Base-by-base conservation (phyloP, 139 green algal genomes). In the Chlamydomonas urium region DNA sequence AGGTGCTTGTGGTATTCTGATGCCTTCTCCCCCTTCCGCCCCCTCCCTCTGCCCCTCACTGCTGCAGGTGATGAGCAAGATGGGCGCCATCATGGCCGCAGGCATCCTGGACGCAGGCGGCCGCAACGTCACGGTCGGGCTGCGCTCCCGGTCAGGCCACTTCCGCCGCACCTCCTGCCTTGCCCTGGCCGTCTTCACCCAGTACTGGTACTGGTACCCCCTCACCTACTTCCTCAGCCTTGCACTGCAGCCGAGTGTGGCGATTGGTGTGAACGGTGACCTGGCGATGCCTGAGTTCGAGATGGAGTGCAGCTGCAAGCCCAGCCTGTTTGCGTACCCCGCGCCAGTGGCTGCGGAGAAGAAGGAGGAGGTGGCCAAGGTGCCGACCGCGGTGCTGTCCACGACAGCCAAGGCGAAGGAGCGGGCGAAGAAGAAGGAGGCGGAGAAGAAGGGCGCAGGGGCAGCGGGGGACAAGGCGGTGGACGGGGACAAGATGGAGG, bases 171-270 rank as follows among this genome's bases (percentile, higher is more conserved):
- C 90, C 31, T 84, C 85, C 38, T 80, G 97, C 14, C 72, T 98
- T 3, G 93, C 89, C 1, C 83, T 98, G 63, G 88, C 91, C 1
- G 74, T 99, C 28, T 99, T 99, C 85, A 90, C 85, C 17, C 93
- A 98, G 80, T 96, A 97, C 85, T 99, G 95, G 95, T 98, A 97
- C 85, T 99, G 94, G 94, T 96, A 97, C 85, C 94, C 94, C 3
- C 77, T 99, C 29, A 81, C 83, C 19, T 97, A 98, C 87, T 97
- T 96, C 81, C 60, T 98, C 14, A 83, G 63, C 53, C 84, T 99
- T 28, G 74, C 86, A 1, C 87, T 99, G 70, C 72, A 87, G 63
- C 94, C 95, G 24, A 91, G 86, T 6, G 93, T 91, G 0, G 59
- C 97, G 23, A 95, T 99, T 47, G 93, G 85, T 24, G 69, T 99